Base-by-base conservation (phyloP, 2,329 filamentous ascomycete genomes). In the Calonectria honghensis region DNA sequence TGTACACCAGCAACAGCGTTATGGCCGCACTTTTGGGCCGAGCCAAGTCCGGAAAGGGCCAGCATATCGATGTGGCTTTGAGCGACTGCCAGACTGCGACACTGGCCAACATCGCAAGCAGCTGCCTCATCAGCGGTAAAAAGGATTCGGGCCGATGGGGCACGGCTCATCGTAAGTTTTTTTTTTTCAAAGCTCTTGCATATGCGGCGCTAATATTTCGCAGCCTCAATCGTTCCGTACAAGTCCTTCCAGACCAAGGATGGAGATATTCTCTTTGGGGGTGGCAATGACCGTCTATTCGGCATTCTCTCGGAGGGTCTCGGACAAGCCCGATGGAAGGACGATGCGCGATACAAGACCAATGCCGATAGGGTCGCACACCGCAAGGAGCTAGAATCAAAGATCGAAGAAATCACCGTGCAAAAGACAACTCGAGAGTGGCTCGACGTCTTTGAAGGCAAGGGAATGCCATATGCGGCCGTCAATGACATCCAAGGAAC, bases 151-250 rank as follows among this genome's bases (percentile, higher is more conserved):
- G 97, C 0, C 90, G 97, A 77, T 98, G 97, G 96, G 97, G 97
- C 9, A 99, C 97, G 4, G 96, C 96, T 54, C 97, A 99, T 88
- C 97, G 94, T 95, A 87, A 86, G 87, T 86, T 9, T 39, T 29
- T 48, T 48, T 13, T 7, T 39, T 29, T 13, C 13, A 7, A 18
- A 13, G n/a, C 16, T 68, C 37, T 6, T 37, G 45, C 24, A 13
- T n/a, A 1, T 10, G 1, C n/a, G 67, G 39, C 31, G 4, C 73
- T 77, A 48, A 78, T 50, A 27, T 6, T 13, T 20, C 3, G 35
- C 57, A 96, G 94, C 96, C n/a, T 98, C 95, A 0, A 98, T 99
- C 83, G 97, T 99, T 0, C 97, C 97, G 0, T 99, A 99, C 84
- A 93, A 94, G 80, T 95, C 95, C 0, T 99, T 95, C 84, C 90